Base-by-base conservation (phyloP, 2,329 filamentous ascomycete genomes). In the Ophiostoma sp. region DNA sequence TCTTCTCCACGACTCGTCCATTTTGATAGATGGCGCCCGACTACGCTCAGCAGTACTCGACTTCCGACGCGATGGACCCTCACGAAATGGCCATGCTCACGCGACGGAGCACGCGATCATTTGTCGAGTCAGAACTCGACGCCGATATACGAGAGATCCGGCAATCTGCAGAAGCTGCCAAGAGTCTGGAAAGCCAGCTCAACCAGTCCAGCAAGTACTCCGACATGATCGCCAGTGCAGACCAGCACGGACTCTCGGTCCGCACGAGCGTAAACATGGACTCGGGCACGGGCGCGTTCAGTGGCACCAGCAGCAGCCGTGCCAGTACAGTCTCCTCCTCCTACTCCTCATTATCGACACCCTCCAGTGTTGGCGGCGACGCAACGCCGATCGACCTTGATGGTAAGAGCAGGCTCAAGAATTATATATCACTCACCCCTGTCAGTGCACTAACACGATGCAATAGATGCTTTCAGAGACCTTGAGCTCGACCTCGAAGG, bases 31-130 rank as follows among this genome's bases (percentile, higher is more conserved):
- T 59, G 68, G 33, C 50, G 68, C 9, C 50, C 31, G 22, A 70
- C 19, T 6, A 8, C 5, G 22, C 15, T 25, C 11, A 28, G 6
- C 50, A 39, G 31, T 19, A 9, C 22, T 42, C 33, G 1, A 28
- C n/a, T 8, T 31, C 36, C 22, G 52, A 70, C 31, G 9, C 50
- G 22, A 42, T 52, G 28, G 71, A 69, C n/a, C 28, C 15, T 2
- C 28, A 31, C 28, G 48, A 70, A 36, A 66, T 61, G 59, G 48
- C 71, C 9, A 75, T 75, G 73, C 69, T 76, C n/a, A 75, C 76
- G 8, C 76, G 76, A 68, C 74, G 77, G 39, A 77, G 52, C 31
- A 73, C 72, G 25, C 75, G 75, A 52, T 72, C 74, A 0, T 76
- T 71, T 61, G 72, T 76, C 7, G 74, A 77, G 33, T 74, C 75